A percentile compares a stretch with the other conserved stretches of the same genome.
Conservation (phyloP, 805 yeast species). For the Metschnikowia lachancei region DNA sequence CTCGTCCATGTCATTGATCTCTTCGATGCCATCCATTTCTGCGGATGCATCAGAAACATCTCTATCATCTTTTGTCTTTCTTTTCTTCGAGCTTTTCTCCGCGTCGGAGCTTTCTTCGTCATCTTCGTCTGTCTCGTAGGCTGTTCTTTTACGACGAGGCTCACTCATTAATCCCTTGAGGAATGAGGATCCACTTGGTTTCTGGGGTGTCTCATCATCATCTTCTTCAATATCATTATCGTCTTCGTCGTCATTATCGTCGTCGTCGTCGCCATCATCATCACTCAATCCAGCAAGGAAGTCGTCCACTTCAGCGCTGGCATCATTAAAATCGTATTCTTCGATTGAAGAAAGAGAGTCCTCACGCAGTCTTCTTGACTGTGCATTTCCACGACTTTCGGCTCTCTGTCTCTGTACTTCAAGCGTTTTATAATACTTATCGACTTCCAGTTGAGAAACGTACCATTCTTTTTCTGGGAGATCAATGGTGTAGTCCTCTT, state of each 20-base stretch:
- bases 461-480: conserved; percentile 45
- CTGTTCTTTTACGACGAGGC: conserved; percentile 19
- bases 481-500: conserved; percentile 52
- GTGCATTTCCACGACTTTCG: conserved; percentile 8
- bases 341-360: conserved; percentile 32
- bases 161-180: conserved; percentile 26
- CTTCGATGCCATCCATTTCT: conserved; percentile 13
- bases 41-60: conserved; percentile 5
- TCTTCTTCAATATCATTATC: conserved; percentile 23
- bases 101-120: conserved; percentile 19
- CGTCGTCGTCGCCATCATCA: conserved; percentile 38
- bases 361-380: conserved; percentile 31
- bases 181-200: conserved; percentile 22
- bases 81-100: conserved; percentile 4
- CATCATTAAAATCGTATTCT: conserved; percentile 42
- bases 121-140: conserved; percentile 19
- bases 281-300: conserved; percentile 46
- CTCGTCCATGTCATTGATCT: conserved; percentile 40
- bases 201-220: conserved; percentile 12
- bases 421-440: conserved; percentile 38
- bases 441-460: conserved; percentile 45
- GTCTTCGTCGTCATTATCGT: conserved; percentile 27
- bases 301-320: conserved; percentile 46
- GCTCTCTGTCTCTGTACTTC: conserved; percentile 21
- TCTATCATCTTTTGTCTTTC: conserved; percentile 9